These are phyloP conservation scores for Clonostachys rosea DNA, from an alignment of 2,329 filamentous ascomycete species.

Conservation along the genomic window DNA sequence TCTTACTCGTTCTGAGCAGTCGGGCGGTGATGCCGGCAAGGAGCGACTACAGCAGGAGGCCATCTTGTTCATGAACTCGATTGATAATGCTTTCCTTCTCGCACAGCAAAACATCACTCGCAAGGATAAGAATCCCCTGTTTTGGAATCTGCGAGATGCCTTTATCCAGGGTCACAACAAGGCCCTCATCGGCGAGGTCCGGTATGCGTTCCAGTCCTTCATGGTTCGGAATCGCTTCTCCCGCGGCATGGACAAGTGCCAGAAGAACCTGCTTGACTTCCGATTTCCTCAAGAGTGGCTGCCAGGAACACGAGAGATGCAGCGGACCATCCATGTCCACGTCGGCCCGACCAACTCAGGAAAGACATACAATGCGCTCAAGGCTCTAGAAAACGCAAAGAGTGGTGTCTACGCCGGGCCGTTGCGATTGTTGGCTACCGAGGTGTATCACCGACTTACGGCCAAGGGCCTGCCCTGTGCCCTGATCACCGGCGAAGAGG, in stretches of 20 bases:
- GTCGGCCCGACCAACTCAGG: constrained; percentile 97
- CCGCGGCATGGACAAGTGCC: constrained; percentile 48
- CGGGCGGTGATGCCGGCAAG: constrained; percentile 19
- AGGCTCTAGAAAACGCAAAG: constrained; percentile 72
- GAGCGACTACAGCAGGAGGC: constrained; percentile 38
- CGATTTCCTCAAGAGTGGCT: constrained; percentile 93
- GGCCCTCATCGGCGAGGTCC: constrained; percentile 54
- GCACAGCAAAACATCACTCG: constrained; percentile 31
- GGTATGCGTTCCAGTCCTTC: constrained; percentile 65
- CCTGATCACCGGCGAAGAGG: constrained; percentile 87
- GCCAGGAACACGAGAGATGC: constrained; percentile 73
- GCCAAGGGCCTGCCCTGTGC: constrained; percentile 74
- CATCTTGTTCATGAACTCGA: constrained; percentile 34
- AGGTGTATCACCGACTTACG: constrained; percentile 85
- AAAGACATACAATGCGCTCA: constrained; percentile 92
- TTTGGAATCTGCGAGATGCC: constrained; percentile 53
- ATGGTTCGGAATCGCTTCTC: constrained; percentile 55
- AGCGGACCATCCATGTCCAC: constrained; percentile 83
- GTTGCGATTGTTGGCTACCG: constrained; percentile 81
- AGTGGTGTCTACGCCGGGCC: constrained; percentile 88
- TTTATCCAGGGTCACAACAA: constrained; percentile 48
- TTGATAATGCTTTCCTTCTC: constrained; percentile 38
- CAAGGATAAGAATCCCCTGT: constrained; percentile 45
- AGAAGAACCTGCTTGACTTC: constrained; percentile 70
- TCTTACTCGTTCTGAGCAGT: constrained; percentile 13